Percentiles rank a stretch among this genome's conserved stretches.
phyloP scores from a whole-genome alignment of 192 early-diverging fungal genomes.

The Obelidium mucronatum region DNA sequence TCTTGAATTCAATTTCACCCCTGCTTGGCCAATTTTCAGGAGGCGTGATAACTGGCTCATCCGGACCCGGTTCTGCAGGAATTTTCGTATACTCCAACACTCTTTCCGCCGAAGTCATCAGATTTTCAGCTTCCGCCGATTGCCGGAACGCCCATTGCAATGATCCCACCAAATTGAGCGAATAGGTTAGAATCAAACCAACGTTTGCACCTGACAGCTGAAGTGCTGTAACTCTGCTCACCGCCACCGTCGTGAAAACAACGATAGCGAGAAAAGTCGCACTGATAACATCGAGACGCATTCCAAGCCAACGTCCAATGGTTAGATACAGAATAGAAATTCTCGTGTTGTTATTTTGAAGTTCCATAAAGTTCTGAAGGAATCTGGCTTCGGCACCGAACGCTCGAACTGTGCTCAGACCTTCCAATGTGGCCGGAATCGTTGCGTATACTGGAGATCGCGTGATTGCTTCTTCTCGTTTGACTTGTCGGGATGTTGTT shows the following conservation, averaged over 20 bases:
- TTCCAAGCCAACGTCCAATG: conserved; percentile 57
- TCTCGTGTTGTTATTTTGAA: conserved; percentile 66
- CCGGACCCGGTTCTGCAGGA: conserved; percentile 37
- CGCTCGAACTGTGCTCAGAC: conserved; percentile 70
- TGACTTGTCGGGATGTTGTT: conserved; percentile 66
- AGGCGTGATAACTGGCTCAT: background rate
- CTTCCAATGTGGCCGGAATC: conserved; percentile 74
- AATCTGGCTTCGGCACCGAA: conserved; percentile 69
- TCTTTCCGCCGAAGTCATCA: conserved; percentile 69
- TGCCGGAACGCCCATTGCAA: conserved; percentile 57
- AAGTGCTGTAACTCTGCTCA: conserved; percentile 15
- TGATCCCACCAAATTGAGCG: conserved; percentile 58
- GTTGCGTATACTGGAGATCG: conserved; percentile 71
- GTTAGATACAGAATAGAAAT: conserved; percentile 57
- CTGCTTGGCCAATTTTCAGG: conserved; percentile 60
- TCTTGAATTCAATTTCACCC: conserved; percentile 65
- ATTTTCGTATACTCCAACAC: conserved; percentile 65
- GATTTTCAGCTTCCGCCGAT: conserved; percentile 56
- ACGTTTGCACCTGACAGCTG: conserved; percentile 52
- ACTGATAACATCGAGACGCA: conserved; percentile 59
- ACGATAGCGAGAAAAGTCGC: conserved; percentile 54
- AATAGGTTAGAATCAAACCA: conserved; percentile 59
- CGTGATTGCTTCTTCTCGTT: conserved; percentile 72
- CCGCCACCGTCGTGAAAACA: conserved; percentile 55
- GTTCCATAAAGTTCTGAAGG: conserved; percentile 53